Base-by-base conservation (phyloP, 768 basidiomycete genomes). In the Phylloporus sp. region DNA sequence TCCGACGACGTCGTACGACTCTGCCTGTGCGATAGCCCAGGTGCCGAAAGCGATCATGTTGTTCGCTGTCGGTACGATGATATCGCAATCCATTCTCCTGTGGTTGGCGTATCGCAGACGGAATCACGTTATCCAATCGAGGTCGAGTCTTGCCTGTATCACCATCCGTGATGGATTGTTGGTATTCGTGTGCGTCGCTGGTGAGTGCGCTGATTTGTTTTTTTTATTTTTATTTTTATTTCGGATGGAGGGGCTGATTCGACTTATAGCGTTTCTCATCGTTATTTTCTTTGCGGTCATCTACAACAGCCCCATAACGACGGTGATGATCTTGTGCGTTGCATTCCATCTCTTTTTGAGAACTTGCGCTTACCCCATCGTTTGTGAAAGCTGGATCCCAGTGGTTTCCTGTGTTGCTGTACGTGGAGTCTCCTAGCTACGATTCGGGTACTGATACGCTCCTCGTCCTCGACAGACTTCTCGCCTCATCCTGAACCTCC, bases 161-260 rank as follows among this genome's bases (percentile, higher is more conserved):
- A 64, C 62, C 10, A 56, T 62, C n/a, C 54, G 62, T 3, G 61
- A 62, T 23, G 57, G 61, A 23, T 4, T 54, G 3, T 5, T 54
- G 2, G 51, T 46, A 7, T 62, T 64, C 6, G 5, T 14, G 4
- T 49, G 36, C 9, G 8, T 62, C 15, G 15, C 18, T 18, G 46
- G 61, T 62, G 18, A 61, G 61, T 14, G 3, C 24, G 3, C 9
- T 15, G 9, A 11, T 3, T 36, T 20, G 22, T 28, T 0, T 27
- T 3, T 11, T 0, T 3, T n/a, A n/a, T 3, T 36, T 20, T 24
- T 28, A 1, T 27, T 3, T 11, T 0, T 3, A 9, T 14, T 33
- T 18, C 2, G 33, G 17, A 9, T 38, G 14, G 28, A 15, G 9
- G 38, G 17, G 5, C 50, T 56, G 14, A 52, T 1, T 15, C 24